Evolutionary conservation across 2,329 filamentous ascomycete species (phyloP), one percentile per base, ranked within the genome.

Genomic region (Capronia coronata): DNA sequence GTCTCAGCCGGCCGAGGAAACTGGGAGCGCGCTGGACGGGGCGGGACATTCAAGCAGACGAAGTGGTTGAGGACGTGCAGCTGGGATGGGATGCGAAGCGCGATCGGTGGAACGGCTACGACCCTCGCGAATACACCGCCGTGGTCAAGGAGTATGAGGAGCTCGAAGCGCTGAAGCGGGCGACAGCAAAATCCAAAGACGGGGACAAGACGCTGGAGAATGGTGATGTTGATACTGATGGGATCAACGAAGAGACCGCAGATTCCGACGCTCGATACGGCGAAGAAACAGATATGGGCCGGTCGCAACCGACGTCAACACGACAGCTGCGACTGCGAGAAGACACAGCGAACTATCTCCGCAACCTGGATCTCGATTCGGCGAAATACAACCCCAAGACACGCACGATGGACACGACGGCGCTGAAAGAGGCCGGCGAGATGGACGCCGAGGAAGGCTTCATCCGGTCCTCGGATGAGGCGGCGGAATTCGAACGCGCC

Each of bases 371-470:
- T 64, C 76, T 95, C 2, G 93, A 98, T 63, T 96, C 90, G 1
- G 93, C 94, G 1, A 94, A 94, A 67, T 98, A 98, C 69, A 91
- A 98, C 63, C 93, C 93, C 0, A 98, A 98, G 66, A 96, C 90
- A 10, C 79, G 93, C 61, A 84, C 86, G 7, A 87, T 98, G 76
- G 87, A 94, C 63, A 82, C 80, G 55, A 88, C 89, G 41, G 42
- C 54, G 3, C 42, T 46, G 21, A 79, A 79, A 18, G 88, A 94
- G 70, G 84, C 83, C 59, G 86, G 87, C 2, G 45, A 40, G 23
- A 69, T 94, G 4, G 91, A 93, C 48, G 90, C 90, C 2, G 93
- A 97, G 62, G 90, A 97, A 61, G 91, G 91, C 39, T 97, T 94
- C 67, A 80, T 94, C 70, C 82, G 84, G 37, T 53, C 57, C 2